Evolutionary conservation across 1,284 basidiomycete genomes (phyloP), one percentile per base, ranked within the genome.

Genomic region (Sporisorium iseilematis-ciliati): DNA sequence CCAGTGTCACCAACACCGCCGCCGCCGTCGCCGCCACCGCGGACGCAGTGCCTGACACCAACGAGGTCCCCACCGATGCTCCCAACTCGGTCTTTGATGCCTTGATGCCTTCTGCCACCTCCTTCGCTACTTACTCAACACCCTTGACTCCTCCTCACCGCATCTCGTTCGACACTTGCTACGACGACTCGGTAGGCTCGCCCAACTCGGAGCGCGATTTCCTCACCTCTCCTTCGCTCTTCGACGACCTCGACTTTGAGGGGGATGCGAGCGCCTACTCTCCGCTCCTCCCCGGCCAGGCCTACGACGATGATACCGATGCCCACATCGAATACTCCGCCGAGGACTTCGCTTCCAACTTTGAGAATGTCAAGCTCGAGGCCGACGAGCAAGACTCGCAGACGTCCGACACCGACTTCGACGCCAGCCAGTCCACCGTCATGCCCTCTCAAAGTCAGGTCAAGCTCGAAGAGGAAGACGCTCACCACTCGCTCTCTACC

Each of bases 131-230:
- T n/a, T 53, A 57, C 20, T 52, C 59, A 14, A 46, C 67, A 8
- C 49, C 58, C 4, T 45, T 75, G 35, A 75, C 67, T 4, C 72
- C 72, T 25, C 51, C 56, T 63, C 64, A 56, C n/a, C 68, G 57
- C n/a, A 60, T 65, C 42, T 68, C 67, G 5, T 67, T 65, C 58
- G 68, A 76, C 53, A 58, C 52, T 7, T 71, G 65, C 61, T 72
- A 68, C 56, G 65, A 46, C 49, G 68, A 72, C 51, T 72, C 74
- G 26, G 65, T 55, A 6, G 73, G 63, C 42, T 76, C 74, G 40
- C 74, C 74, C 26, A 57, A 71, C 55, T 76, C 74, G 35, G 64
- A 67, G 31, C 74, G 74, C 23, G 74, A 76, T 59, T 76, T 76
- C 29, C 65, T 68, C 52, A 62, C 69, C 4, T 76, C 74, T 23